phyloP scores from a whole-genome alignment of 2,329 filamentous ascomycete genomes.

The Tolypocladium capitatum region DNA sequence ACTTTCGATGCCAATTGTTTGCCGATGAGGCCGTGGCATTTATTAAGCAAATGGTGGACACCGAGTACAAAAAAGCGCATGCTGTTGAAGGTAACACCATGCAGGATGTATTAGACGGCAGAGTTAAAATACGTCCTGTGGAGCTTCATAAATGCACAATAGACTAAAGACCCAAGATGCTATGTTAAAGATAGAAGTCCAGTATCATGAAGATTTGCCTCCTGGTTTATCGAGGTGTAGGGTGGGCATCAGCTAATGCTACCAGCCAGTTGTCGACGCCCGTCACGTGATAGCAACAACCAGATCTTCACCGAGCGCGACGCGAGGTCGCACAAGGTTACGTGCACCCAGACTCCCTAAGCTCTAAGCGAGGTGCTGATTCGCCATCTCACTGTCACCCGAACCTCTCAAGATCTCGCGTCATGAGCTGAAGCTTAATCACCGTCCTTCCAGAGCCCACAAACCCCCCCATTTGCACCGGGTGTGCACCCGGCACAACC shows the following conservation, averaged over 20 bases:
- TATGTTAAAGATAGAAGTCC: background rate
- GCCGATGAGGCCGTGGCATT: no score
- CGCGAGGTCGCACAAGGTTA: background rate
- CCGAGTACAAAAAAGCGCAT: background rate
- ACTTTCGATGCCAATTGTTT: no score
- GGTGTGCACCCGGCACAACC: constrained; percentile 3
- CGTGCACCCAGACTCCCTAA: background rate
- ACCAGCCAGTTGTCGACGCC: background rate
- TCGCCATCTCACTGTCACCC: background rate
- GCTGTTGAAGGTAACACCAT: background rate
- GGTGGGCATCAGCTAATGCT: no score
- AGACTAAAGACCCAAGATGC: background rate
- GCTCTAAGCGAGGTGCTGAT: background rate
- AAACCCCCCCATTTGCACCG: background rate
- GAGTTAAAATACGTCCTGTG: background rate
- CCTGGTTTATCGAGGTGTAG: background rate
- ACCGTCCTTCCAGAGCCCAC: background rate
- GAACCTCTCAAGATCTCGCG: background rate
- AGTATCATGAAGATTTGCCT: background rate
- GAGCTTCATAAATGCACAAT: background rate
- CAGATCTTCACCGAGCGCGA: background rate
- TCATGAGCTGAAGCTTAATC: background rate
- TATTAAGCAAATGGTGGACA: background rate
- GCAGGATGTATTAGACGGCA: background rate
- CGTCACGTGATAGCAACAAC: background rate